These are phyloP conservation scores for Vaccinium darrowii DNA, from an alignment of 148 eudicot genomes.

Conservation along the genomic window DNA sequence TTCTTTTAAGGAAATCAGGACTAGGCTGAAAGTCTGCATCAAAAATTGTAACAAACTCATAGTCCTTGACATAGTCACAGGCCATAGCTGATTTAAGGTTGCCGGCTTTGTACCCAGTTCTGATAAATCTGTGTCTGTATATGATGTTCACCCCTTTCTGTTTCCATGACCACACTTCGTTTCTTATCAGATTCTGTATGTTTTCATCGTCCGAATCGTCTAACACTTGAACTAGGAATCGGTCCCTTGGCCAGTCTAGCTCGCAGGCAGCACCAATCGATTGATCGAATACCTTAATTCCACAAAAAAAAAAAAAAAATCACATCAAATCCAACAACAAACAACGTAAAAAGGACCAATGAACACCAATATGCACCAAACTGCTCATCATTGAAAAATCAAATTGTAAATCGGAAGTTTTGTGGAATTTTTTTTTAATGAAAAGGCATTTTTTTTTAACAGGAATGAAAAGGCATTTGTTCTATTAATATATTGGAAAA, in stretches of 20 bases:
- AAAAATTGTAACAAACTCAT: slow-evolving; percentile 61
- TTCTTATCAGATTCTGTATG: slow-evolving; percentile 43
- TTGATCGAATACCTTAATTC: slow-evolving; percentile 49
- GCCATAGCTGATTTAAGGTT: slow-evolving; percentile 69
- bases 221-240: slow-evolving; percentile 50
- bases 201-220: slow-evolving; percentile 65
- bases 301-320: background rate
- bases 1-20: slow-evolving; percentile 55
- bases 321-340: slow-evolving; percentile 13
- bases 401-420: background rate
- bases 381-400: background rate
- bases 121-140: slow-evolving; percentile 55
- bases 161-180: slow-evolving; percentile 51
- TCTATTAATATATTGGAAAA: background rate
- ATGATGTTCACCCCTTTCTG: slow-evolving; percentile 59
- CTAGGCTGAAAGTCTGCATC: slow-evolving; percentile 72
- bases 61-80: slow-evolving; percentile 63
- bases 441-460: background rate
- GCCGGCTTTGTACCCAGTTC: slow-evolving; percentile 72
- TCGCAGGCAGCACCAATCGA: slow-evolving; percentile 61
- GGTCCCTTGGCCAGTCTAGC: slow-evolving; percentile 62
- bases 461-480: background rate
- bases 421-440: background rate
- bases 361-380: background rate
- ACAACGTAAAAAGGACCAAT: background rate